These are phyloP conservation scores for Polytrichum commune DNA, from an alignment of 225 moss, liverwort and hornwort species.

Conservation along the genomic window DNA sequence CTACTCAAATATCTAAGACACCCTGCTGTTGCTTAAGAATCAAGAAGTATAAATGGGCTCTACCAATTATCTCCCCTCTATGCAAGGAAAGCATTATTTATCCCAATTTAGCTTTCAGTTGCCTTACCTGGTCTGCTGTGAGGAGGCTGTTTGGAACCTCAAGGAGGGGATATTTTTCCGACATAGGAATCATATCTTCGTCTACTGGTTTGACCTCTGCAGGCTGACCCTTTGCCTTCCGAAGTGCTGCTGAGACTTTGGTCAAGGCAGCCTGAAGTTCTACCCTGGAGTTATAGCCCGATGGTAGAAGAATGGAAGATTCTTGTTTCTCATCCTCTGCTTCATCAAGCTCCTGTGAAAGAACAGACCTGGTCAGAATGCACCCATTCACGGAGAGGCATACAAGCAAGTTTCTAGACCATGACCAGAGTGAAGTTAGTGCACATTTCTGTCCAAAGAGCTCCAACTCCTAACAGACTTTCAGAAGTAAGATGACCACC, in stretches of 20 bases:
- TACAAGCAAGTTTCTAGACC: too few relatives aligned
- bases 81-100: too few relatives aligned
- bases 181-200: constrained; percentile 49
- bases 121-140: constrained; percentile 73
- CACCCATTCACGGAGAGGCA: background rate
- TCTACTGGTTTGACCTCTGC: constrained; percentile 70
- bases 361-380: constrained; percentile 3
- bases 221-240: constrained; percentile 83
- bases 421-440: too few relatives aligned
- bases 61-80: too few relatives aligned
- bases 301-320: constrained; percentile 68
- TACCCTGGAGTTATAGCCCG: constrained; percentile 69
- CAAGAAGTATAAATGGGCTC: too few relatives aligned
- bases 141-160: constrained; percentile 89
- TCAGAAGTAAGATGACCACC: too few relatives aligned
- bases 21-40: too few relatives aligned
- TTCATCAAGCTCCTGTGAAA: constrained; percentile 66
- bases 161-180: constrained; percentile 85
- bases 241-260: constrained; percentile 69
- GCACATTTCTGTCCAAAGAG: too few relatives aligned
- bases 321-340: constrained; percentile 71
- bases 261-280: constrained; percentile 76
- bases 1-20: background rate
- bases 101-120: background rate
- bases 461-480: too few relatives aligned